These are phyloP conservation scores for Talinum fruticosum DNA, from an alignment of 148 eudicot species.

Conservation along the genomic window DNA sequence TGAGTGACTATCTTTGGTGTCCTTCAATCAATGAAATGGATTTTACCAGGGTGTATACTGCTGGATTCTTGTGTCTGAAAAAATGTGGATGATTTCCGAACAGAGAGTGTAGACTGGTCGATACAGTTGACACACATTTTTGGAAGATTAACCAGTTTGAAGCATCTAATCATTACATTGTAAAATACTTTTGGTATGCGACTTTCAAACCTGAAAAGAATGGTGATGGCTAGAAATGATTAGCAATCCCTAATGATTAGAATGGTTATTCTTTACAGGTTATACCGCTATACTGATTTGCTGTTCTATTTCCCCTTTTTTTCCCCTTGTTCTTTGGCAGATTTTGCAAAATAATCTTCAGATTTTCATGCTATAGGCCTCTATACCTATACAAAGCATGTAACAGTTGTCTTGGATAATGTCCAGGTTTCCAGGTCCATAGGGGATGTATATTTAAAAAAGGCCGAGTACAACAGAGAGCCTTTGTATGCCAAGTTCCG, in stretches of 20 bases:
- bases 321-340: not conserved
- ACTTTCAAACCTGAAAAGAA: not conserved
- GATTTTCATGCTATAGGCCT: not conserved
- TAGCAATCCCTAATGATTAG: not conserved
- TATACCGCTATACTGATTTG: not conserved
- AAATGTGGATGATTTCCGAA: not conserved
- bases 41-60: not conserved
- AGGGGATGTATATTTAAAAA: constrained; percentile 76
- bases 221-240: not conserved
- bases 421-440: constrained; percentile 74
- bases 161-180: not conserved
- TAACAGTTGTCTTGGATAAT: not conserved
- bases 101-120: not conserved
- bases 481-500: constrained; percentile 71
- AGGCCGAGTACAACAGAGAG: constrained; percentile 69
- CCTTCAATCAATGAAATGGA: not conserved
- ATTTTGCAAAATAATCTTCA: not conserved
- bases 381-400: not conserved
- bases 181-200: too few species aligned
- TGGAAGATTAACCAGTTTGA: not conserved
- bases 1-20: not conserved
- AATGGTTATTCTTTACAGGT: not conserved
- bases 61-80: not conserved
- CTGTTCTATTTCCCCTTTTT: not conserved
- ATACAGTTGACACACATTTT: not conserved